Evolutionary conservation across 164 flowering plant species (phyloP), one percentile per base, ranked within the genome.

Genomic region (Tetrastigma voinierianum): DNA sequence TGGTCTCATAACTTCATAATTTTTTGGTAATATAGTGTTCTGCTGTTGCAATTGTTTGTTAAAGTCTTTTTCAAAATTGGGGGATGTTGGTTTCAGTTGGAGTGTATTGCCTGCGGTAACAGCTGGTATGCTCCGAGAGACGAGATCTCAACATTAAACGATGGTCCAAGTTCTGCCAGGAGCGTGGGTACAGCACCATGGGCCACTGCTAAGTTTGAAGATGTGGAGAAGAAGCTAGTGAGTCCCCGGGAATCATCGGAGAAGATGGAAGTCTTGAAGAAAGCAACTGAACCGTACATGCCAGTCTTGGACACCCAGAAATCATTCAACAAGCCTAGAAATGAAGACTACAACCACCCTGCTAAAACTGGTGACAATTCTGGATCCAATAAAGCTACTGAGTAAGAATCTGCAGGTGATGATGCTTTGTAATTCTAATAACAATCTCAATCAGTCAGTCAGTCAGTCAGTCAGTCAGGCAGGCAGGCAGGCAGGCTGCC

Each of bases 71-170:
- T 18, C 11, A 17, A 2, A 1, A 3, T 62, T 61, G 15, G 3
- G 15, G 49, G 18, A 16, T 46, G 2, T 57, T 51, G 32, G 18
- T 53, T 44, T 24, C 82, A 95, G 99, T 76, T 95, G 85, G 90
- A 92, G 72, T 95, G 99, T 61, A 70, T 67, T 71, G 85, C 87
- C 17, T 95, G 99, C 62, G 99, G 99, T 10, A 78, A 89, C 73
- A 73, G 77, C 25, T 92, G 99, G 97, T 92, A 87, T 73, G 87
- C 96, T n/a, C 89, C 94, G 6, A 80, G 94, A 71, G 99, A 92
- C 18, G 94, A 85, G 65, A 87, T 77, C 46, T 84, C 99, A 6
- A 72, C 80, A 9, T 71, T 95, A 11, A 88, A 89, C 46, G 97
- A 89, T 25, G 84, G 78, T 3, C 87, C 93, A 32, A 84, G 70